These are phyloP conservation scores for Halophytophthora batemanensis DNA, from an alignment of 352 stramenopile genomes.

Conservation along the genomic window DNA sequence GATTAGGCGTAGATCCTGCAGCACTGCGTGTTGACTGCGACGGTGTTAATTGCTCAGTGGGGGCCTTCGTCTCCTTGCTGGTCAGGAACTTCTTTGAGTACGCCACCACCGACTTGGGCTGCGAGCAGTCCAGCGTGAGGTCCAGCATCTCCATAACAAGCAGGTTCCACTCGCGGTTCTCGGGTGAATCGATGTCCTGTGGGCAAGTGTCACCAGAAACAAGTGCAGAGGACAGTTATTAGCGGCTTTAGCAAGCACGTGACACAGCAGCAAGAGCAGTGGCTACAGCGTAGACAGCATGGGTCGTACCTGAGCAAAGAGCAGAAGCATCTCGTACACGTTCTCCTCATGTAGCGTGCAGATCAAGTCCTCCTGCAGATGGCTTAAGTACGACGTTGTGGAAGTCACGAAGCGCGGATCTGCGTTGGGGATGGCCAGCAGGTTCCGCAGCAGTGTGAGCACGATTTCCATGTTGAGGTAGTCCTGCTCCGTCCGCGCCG, in stretches of 20 bases:
- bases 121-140: constrained; percentile 68
- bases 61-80: not conserved
- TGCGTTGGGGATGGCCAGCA: constrained; percentile 83
- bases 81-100: constrained; percentile 43
- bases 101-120: constrained; percentile 60
- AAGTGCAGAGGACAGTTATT: not conserved
- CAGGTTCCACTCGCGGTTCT: constrained; percentile 87
- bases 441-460: constrained; percentile 80
- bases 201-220: not conserved
- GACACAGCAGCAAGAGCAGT: not conserved
- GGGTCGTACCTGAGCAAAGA: constrained; percentile 61
- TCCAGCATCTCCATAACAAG: constrained; percentile 89
- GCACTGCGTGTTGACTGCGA: not conserved
- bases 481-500: constrained; percentile 56
- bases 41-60: not conserved
- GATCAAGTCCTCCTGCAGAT: constrained; percentile 83
- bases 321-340: constrained; percentile 85
- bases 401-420: constrained; percentile 78
- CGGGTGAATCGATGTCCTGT: constrained; percentile 77
- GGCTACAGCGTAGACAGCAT: not conserved
- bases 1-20: not conserved
- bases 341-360: constrained; percentile 73
- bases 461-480: constrained; percentile 88
- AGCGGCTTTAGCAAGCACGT: not conserved
- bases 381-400: constrained; percentile 67